These are phyloP conservation scores for Lithocarpus polystachyus DNA, from an alignment of 306 rosid species.

Conservation along the genomic window DNA sequence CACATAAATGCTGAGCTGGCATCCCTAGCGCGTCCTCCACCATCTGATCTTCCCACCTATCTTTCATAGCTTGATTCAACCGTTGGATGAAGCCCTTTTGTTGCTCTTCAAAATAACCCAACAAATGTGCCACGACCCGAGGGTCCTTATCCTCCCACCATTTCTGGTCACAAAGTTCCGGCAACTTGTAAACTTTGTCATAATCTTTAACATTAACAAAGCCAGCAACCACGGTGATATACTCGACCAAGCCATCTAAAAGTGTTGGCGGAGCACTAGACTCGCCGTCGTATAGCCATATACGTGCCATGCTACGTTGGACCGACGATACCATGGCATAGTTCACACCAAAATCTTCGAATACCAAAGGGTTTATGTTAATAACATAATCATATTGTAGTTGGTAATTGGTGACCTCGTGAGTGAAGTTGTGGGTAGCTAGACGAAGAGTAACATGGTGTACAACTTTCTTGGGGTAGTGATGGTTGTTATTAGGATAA, in stretches of 20 bases:
- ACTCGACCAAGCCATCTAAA: constrained; percentile 60
- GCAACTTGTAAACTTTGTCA: not conserved
- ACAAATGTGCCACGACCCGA: constrained; percentile 27
- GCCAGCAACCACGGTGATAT: constrained; percentile 33
- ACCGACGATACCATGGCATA: constrained; percentile 31
- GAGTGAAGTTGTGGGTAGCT: constrained; percentile 6
- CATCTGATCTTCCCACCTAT: constrained; percentile 51
- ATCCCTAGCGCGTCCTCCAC: constrained; percentile 44
- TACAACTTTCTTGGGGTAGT: constrained; percentile 34
- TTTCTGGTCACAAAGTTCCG: constrained; percentile 14
- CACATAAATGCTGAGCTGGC: constrained; percentile 31
- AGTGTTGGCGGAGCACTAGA: constrained; percentile 43
- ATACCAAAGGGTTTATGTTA: constrained; percentile 35
- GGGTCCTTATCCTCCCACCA: constrained; percentile 56
- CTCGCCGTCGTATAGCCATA: constrained; percentile 56
- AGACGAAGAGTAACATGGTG: constrained; percentile 50
- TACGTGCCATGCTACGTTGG: constrained; percentile 50
- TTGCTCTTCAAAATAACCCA: constrained; percentile 35
- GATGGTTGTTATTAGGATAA: constrained; percentile 12
- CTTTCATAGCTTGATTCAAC: constrained; percentile 48
- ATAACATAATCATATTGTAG: constrained; percentile 21
- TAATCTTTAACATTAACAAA: constrained; percentile 5
- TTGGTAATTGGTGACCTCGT: not conserved
- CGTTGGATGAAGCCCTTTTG: constrained; percentile 65
- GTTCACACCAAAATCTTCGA: constrained; percentile 27